phyloP scores from a whole-genome alignment of 2,329 filamentous ascomycete genomes.

The Didymella sp. region DNA sequence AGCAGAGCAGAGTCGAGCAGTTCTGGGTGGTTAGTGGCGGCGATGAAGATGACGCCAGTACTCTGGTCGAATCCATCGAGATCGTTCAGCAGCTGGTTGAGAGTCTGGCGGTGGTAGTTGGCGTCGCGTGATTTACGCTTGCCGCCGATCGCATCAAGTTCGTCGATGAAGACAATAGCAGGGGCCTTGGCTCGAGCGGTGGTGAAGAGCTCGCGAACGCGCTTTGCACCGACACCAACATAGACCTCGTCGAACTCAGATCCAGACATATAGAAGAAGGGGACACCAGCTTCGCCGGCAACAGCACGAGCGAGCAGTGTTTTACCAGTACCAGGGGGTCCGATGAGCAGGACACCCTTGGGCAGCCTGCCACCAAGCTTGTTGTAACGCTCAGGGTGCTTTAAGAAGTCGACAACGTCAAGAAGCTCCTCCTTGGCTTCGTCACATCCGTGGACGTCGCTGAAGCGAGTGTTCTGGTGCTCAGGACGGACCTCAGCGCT shows the following conservation, averaged over 20 bases:
- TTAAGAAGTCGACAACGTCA: slow-evolving; percentile 94
- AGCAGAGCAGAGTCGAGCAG: slow-evolving; percentile 93
- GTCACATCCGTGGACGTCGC: slow-evolving; percentile 94
- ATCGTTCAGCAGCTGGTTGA: slow-evolving; percentile 96
- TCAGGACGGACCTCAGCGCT: slow-evolving; percentile 90
- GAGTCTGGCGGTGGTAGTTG: slow-evolving; percentile 93
- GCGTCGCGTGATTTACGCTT: slow-evolving; percentile 93
- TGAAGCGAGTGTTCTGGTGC: slow-evolving; percentile 88
- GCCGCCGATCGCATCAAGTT: slow-evolving; percentile 91
- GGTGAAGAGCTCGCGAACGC: slow-evolving; percentile 89
- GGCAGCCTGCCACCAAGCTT: slow-evolving; percentile 94
- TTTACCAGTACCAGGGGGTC: slow-evolving; percentile 96
- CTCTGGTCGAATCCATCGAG: slow-evolving; percentile 96
- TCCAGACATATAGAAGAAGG: slow-evolving; percentile 99
- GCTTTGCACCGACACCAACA: slow-evolving; percentile 94
- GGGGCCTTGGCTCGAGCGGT: slow-evolving; percentile 86
- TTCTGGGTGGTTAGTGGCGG: slow-evolving; percentile 94
- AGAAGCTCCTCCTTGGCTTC: slow-evolving; percentile 98
- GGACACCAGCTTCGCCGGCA: slow-evolving; percentile 94
- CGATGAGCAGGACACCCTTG: slow-evolving; percentile 93
- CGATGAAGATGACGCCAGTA: slow-evolving; percentile 93
- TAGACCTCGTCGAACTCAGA: slow-evolving; percentile 99
- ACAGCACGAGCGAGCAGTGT: slow-evolving; percentile 94
- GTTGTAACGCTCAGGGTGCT: slow-evolving; percentile 91
- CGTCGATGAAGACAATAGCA: slow-evolving; percentile 94